Evolutionary conservation across 108 stramenopile genomes (phyloP), one percentile per base, ranked within the genome.

Genomic region (Schizochytrium sp.): DNA sequence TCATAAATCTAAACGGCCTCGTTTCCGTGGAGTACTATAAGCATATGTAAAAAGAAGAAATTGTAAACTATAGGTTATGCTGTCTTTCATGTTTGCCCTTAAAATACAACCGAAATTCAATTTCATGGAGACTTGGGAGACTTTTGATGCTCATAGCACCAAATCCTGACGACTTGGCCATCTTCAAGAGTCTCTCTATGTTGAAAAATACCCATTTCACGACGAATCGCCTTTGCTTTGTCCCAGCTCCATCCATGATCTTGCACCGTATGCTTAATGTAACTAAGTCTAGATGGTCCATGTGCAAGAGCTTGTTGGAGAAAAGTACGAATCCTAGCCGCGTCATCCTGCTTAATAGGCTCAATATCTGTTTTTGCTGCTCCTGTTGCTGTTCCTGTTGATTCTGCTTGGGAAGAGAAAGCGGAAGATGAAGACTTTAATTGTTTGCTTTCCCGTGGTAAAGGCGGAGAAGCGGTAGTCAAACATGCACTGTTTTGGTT

Each of bases 211-310:
- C 64, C 64, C 64, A 69, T 69, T 8, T 15, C 64, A 44, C 64
- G 64, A 10, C 64, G 64, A 2, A 69, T 44, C 28, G 40, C 64
- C 64, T 38, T 69, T 38, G 64, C 64, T 38, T 44, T 38, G 5
- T 69, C 64, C 64, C 64, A 69, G 64, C 2, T 69, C 64, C 64
- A 69, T 38, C 64, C 64, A 44, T 2, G 64, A 15, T 7, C 64
- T 44, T 44, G 40, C 2, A 69, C 15, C 10, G 64, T 44, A 15
- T 69, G 42, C 2, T 69, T 69, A 44, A 69, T 69, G 42, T 44
- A 44, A 44, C 64, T 69, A 8, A 69, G 64, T 38, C 64, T 7
- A 0, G 64, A 38, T 7, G 64, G 15, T 8, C 64, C 64, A 15
- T 15, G 40, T 8, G 64, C 64, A 10, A 69, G 44, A 8, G 64